phyloP scores from a whole-genome alignment of 305 asterid genomes.

The Fraxinus ornus region DNA sequence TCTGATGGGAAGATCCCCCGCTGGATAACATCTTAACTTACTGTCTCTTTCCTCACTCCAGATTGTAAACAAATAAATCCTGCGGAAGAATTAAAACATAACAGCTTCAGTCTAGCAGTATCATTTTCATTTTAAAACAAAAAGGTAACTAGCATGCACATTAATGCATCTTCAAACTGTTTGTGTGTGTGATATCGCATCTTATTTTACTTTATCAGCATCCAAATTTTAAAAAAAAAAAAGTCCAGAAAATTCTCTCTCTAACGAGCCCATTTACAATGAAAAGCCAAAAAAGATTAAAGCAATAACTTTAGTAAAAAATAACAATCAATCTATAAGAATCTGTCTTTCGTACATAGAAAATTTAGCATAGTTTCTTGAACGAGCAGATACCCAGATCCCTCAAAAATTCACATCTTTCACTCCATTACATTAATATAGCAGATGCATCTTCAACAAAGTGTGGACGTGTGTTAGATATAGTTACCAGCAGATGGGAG shows the following conservation, averaged over 20 bases:
- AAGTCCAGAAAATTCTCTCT: not conserved
- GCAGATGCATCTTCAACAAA: not conserved
- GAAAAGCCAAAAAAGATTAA: not conserved
- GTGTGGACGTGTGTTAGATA: not conserved
- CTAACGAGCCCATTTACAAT: not conserved
- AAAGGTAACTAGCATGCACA: not conserved
- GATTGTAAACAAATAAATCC: conserved; percentile 16
- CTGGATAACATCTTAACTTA: conserved; percentile 58
- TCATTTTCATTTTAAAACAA: not conserved
- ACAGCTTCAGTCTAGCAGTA: not conserved
- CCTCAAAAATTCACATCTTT: not conserved
- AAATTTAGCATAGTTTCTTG: not conserved
- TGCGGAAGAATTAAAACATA: conserved; percentile 6
- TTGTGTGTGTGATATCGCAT: not conserved
- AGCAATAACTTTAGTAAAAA: not conserved
- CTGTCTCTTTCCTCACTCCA: conserved; percentile 25
- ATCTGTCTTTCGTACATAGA: not conserved
- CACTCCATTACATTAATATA: not conserved
- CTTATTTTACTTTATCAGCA: conserved; percentile 1
- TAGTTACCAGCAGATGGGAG: not conserved
- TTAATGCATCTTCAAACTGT: not conserved
- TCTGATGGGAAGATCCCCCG: conserved; percentile 68
- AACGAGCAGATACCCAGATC: not conserved
- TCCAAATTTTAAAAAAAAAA: not conserved
- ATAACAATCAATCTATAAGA: not conserved